Percentiles rank a stretch among this genome's conserved stretches.
These are phyloP conservation scores for Peniophora sp. DNA, from an alignment of 1,284 basidiomycete species.

Conservation along the genomic window DNA sequence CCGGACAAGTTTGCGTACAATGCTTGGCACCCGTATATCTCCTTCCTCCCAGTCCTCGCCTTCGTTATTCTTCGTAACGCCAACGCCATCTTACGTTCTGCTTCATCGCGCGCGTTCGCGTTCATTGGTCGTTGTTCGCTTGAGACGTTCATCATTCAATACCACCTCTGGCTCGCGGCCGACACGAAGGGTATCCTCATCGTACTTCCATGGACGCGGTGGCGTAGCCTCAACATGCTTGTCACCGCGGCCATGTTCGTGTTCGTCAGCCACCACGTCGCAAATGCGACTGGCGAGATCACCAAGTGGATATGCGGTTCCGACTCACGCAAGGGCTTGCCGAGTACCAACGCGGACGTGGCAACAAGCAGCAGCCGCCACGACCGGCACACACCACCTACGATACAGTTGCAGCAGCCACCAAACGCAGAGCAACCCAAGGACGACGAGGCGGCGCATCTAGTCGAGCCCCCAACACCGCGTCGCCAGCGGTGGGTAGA, in stretches of 20 bases:
- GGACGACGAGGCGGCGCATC: slow-evolving; percentile 9
- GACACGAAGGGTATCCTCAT: slow-evolving; percentile 82
- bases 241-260: slow-evolving; percentile 72
- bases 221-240: slow-evolving; percentile 70
- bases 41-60: slow-evolving; percentile 72
- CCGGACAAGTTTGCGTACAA: slow-evolving; percentile 83
- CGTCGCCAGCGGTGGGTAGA: slow-evolving; percentile 47
- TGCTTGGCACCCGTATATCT: slow-evolving; percentile 75
- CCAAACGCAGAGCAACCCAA: slow-evolving; percentile 6
- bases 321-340: slow-evolving; percentile 23
- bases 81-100: slow-evolving; percentile 60
- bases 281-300: slow-evolving; percentile 67
- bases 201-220: slow-evolving; percentile 67
- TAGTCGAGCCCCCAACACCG: slow-evolving; percentile 25
- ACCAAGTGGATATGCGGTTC: slow-evolving; percentile 61
- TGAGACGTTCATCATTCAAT: slow-evolving; percentile 86
- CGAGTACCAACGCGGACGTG: slow-evolving; percentile 16
- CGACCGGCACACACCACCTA: slow-evolving; percentile 1
- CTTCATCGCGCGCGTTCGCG: slow-evolving; percentile 61
- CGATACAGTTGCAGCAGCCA: neutral
- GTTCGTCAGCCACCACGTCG: slow-evolving; percentile 70
- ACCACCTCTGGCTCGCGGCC: slow-evolving; percentile 82
- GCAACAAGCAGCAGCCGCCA: slow-evolving; percentile 6
- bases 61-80: slow-evolving; percentile 76
- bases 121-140: slow-evolving; percentile 80